Evolutionary conservation across 2,329 filamentous ascomycete species (phyloP).

Genomic region (Seiridium cupressi): DNA sequence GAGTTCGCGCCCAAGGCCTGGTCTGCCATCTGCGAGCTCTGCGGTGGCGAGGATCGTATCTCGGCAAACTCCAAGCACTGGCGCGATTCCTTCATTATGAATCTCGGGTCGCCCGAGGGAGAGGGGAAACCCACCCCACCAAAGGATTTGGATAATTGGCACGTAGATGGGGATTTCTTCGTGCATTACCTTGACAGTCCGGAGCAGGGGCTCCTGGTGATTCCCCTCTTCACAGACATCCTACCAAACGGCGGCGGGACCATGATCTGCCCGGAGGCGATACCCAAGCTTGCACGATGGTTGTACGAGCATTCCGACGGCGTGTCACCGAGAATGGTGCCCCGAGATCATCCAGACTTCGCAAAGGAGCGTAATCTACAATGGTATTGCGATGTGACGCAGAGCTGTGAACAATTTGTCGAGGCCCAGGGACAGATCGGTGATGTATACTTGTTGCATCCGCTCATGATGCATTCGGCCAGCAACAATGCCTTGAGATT

Average conservation of each 20-base stretch:
- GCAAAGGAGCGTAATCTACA: constrained; percentile 36
- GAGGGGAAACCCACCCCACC: constrained; percentile 50
- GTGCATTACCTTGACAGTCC: constrained; percentile 69
- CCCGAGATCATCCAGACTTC: constrained; percentile 49
- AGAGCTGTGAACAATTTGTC: constrained; percentile 41
- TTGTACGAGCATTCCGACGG: constrained; percentile 62
- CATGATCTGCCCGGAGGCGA: constrained; percentile 59
- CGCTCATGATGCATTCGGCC: constrained; percentile 58
- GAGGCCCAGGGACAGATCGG: constrained; percentile 53
- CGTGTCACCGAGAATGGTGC: constrained; percentile 63
- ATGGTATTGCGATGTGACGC: constrained; percentile 42
- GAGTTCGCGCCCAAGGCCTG: constrained; percentile 64
- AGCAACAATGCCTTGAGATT: constrained; percentile 45
- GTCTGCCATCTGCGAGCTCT: constrained; percentile 64
- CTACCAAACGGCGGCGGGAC: constrained; percentile 61
- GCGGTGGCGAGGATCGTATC: constrained; percentile 60
- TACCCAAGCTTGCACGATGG: constrained; percentile 55
- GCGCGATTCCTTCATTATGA: constrained; percentile 68
- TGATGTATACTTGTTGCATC: constrained; percentile 59
- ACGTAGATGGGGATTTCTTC: constrained; percentile 72
- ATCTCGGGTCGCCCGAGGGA: constrained; percentile 57
- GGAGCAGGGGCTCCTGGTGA: constrained; percentile 67
- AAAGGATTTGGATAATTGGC: constrained; percentile 57
- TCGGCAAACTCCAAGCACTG: constrained; percentile 49
- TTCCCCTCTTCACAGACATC: constrained; percentile 66